Base-by-base conservation (phyloP, 2,329 filamentous ascomycete species). In the Exophiala mesophila region DNA sequence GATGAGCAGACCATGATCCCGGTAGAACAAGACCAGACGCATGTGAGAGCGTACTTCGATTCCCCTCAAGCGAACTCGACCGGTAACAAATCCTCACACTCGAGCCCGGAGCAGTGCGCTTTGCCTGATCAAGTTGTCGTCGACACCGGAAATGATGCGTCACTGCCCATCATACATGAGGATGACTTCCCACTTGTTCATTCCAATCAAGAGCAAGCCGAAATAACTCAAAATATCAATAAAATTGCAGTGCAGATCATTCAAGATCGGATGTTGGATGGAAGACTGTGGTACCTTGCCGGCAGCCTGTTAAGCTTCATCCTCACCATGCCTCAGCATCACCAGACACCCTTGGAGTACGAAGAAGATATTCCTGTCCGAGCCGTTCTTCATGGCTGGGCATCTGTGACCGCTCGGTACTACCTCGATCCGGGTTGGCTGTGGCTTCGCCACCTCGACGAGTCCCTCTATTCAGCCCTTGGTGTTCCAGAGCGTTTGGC, bases 201-300 rank as follows among this genome's bases (percentile, higher is more conserved):
- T 17, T 28, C n/a, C 9, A 41, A 18, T 8, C 15, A 18, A 9
- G 28, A 33, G 17, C 28, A 34, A 18, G 1, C 4, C 28, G 16
- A 9, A 9, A 13, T 34, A 2, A 21, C 28, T 1, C 13, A 23
- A 2, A 21, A 33, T 4, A 41, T 43, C 5, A 38, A 21, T 34
- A 19, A 3, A 23, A 34, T 45, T 12, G 42, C 36, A 6, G 26
- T 16, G 15, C 20, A 39, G 18, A 45, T 45, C 18, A 23, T 36
- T 21, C 21, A 40, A 24, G 24, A 40, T 30, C n/a, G 19, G 15
- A 12, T 5, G 10, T 28, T 47, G 2, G 44, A 47, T 9, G 44
- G 44, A 4, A 20, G 44, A 9, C 18, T 47, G 15, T 47, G 39
- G 39, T 47, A 47, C 19, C 29, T 47, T 6, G 39, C 39, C 15